Evolutionary conservation across 2,329 filamentous ascomycete genomes (phyloP).

Genomic region (Diaporthe ampelina): DNA sequence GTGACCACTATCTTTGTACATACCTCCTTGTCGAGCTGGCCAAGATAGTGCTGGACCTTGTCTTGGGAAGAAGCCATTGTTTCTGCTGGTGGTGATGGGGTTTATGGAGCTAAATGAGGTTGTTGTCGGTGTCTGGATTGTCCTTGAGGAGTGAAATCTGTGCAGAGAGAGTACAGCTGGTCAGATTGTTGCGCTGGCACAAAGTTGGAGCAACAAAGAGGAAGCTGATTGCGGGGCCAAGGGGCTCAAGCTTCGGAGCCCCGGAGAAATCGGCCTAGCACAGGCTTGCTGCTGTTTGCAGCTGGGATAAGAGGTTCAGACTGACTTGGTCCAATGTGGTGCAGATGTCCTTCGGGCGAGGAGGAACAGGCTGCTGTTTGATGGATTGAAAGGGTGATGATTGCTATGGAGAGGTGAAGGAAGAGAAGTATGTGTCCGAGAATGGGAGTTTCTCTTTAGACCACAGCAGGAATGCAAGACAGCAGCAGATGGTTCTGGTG

Average conservation of each 20-base stretch:
- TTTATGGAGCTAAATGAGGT: slow-evolving; percentile 41
- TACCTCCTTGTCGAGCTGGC: slow-evolving; percentile 87
- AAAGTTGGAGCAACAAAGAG: slow-evolving; percentile 33
- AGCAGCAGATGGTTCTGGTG: slow-evolving; percentile 15
- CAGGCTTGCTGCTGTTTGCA: slow-evolving; percentile 15
- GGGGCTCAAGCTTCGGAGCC: slow-evolving; percentile 34
- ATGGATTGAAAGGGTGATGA: neutral
- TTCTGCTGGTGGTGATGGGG: slow-evolving; percentile 45
- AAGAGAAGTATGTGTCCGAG: slow-evolving; percentile 14
- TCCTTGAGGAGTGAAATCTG: slow-evolving; percentile 29
- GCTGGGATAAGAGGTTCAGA: slow-evolving; percentile 3
- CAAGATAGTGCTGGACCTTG: slow-evolving; percentile 81
- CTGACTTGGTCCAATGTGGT: slow-evolving; percentile 1
- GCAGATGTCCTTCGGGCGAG: neutral
- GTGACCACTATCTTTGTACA: slow-evolving; percentile 46
- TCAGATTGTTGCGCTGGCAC: slow-evolving; percentile 33
- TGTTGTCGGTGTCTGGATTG: slow-evolving; percentile 38
- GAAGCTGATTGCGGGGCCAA: slow-evolving; percentile 39
- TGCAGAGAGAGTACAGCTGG: slow-evolving; percentile 36
- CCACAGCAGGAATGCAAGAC: slow-evolving; percentile 7
- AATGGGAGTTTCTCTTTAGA: slow-evolving; percentile 11
- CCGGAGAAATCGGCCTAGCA: slow-evolving; percentile 28
- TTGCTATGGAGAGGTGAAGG: slow-evolving; percentile 4
- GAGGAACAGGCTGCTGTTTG: neutral
- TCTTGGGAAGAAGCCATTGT: slow-evolving; percentile 82